Percentiles rank a stretch among this genome's conserved stretches.
Evolutionary conservation across 2,329 filamentous ascomycete species (phyloP).

Genomic region (Pseudopyricularia javanii): DNA sequence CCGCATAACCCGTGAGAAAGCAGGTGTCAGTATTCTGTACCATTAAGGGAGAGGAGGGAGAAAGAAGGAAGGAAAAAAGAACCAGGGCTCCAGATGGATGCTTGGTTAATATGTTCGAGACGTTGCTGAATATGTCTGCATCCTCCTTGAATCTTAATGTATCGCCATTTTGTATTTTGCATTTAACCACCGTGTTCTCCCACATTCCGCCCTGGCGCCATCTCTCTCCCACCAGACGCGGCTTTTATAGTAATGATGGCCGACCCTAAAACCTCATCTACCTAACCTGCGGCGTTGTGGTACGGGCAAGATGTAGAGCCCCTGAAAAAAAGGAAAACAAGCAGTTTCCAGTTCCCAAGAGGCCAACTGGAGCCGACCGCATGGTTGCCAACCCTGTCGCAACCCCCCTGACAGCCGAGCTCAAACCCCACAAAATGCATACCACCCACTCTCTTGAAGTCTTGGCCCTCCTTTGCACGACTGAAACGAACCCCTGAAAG

Average conservation of each 20-base stretch:
- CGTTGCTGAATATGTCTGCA: neutral
- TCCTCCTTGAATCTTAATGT: neutral
- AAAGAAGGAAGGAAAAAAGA: neutral
- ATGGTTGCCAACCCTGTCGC: no score
- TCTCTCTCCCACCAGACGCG: no score
- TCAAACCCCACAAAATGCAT: neutral
- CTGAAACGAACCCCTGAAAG: neutral
- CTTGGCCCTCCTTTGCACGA: neutral
- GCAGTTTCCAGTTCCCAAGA: neutral
- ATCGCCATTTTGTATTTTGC: neutral
- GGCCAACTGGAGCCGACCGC: neutral
- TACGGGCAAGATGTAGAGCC: no score
- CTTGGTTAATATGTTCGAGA: no score
- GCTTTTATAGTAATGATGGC: no score
- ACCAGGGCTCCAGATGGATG: no score
- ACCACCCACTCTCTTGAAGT: no score
- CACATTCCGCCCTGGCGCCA: neutral
- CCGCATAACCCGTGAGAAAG: no score
- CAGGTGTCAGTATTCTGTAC: no score
- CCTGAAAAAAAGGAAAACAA: neutral
- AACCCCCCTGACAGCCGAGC: neutral
- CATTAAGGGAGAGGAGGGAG: no score
- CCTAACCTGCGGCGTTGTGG: no score
- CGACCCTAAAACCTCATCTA: no score
- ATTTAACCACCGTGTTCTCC: neutral